Conservation (phyloP, 306 rosid species). For the Potentilla sterilis region DNA sequence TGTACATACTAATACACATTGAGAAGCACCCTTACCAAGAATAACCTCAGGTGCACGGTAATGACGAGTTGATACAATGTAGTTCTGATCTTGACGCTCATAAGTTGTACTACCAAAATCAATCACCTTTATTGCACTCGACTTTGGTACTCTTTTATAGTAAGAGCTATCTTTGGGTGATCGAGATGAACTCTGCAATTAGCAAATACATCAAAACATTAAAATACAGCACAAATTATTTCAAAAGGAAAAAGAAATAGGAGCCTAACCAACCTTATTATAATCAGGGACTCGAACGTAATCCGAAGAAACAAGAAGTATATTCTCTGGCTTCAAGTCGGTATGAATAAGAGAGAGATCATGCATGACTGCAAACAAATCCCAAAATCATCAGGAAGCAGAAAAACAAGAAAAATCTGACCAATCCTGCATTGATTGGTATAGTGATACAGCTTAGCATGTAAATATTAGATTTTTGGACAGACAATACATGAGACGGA, state of each 20-base stretch:
- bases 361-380: conserved; percentile 76
- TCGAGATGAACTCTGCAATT: conserved; percentile 60
- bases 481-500: no score
- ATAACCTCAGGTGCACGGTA: conserved; percentile 98
- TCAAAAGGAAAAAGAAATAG: background rate
- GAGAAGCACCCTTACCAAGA: conserved; percentile 50
- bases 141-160: conserved; percentile 82
- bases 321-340: conserved; percentile 91
- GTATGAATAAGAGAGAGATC: conserved; percentile 82
- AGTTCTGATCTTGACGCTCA: conserved; percentile 76
- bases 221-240: background rate
- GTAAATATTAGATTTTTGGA: background rate
- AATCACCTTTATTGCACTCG: conserved; percentile 89
- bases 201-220: background rate
- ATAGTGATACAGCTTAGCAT: background rate
- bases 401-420: background rate
- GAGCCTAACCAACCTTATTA: conserved; percentile 39
- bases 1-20: background rate
- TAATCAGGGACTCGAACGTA: conserved; percentile 77
- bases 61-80: conserved; percentile 94
- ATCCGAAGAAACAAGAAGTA: conserved; percentile 67
- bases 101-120: conserved; percentile 98
- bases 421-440: background rate
- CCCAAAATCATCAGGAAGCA: conserved; percentile 6
- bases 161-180: conserved; percentile 62